Evolutionary conservation across 805 yeast species (phyloP).

Genomic region (Kluyveromyces siamensis): DNA sequence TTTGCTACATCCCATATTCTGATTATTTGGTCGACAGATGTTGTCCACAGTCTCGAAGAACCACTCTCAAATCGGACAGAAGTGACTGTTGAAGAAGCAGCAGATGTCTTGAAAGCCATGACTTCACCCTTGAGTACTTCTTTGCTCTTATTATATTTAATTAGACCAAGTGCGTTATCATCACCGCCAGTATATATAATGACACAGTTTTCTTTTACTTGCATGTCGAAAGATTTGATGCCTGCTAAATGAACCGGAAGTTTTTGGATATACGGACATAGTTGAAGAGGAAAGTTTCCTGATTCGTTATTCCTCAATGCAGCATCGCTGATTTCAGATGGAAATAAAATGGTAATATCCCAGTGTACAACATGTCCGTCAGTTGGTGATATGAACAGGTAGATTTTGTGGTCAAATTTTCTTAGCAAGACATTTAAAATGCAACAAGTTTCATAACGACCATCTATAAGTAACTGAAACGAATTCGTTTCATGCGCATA

Average conservation of each 20-base stretch:
- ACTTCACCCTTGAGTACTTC: constrained; percentile 16
- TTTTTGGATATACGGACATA: constrained; percentile 19
- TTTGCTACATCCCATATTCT: constrained; percentile 48
- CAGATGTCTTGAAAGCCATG: constrained; percentile 36
- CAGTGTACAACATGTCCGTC: constrained; percentile 72
- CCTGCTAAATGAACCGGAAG: constrained; percentile 78
- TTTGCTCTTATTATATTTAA: constrained; percentile 25
- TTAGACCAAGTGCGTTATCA: constrained; percentile 62
- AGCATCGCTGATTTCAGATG: constrained; percentile 9
- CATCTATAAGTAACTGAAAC: constrained; percentile 39
- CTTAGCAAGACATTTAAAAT: constrained; percentile 52
- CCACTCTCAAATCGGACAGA: constrained; percentile 36
- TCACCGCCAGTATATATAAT: constrained; percentile 79
- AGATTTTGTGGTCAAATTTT: constrained; percentile 18
- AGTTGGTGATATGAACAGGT: constrained; percentile 58
- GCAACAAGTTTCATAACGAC: constrained; percentile 66
- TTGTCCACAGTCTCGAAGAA: constrained; percentile 37
- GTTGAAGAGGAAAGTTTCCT: background rate
- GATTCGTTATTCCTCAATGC: constrained; percentile 3
- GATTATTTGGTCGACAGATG: constrained; percentile 79
- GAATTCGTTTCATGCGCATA: constrained; percentile 31
- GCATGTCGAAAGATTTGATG: constrained; percentile 48
- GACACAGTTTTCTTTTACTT: constrained; percentile 11
- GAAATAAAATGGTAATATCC: constrained; percentile 34
- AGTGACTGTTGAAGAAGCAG: constrained; percentile 86